A percentile compares a stretch with the other conserved stretches of the same genome.
phyloP scores from a whole-genome alignment of 768 basidiomycete genomes.

The Hygrocybe punicea region DNA sequence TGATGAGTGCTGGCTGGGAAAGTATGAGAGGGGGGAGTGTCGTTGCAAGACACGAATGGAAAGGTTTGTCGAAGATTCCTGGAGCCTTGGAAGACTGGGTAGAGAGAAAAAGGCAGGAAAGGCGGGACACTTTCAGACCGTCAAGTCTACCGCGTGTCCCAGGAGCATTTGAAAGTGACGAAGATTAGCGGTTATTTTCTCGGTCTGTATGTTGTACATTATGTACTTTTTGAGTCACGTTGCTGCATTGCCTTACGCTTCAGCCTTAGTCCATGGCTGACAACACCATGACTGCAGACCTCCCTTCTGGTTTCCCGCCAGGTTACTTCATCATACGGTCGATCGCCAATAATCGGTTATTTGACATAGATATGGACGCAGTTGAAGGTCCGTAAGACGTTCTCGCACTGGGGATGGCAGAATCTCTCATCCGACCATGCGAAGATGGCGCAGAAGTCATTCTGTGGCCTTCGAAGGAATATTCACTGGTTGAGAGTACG shows the following conservation, averaged over 20 bases:
- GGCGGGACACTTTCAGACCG: not conserved
- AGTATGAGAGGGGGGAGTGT: slow-evolving; percentile 60
- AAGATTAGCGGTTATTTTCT: slow-evolving; percentile 4
- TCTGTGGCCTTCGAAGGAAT: slow-evolving; percentile 72
- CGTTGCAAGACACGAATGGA: slow-evolving; percentile 95
- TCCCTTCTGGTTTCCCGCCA: slow-evolving; percentile 44
- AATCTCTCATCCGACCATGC: not conserved
- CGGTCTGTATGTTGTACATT: too few species aligned
- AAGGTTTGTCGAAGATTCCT: slow-evolving; percentile 74
- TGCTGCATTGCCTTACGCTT: too few species aligned
- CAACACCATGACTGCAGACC: slow-evolving; percentile 22
- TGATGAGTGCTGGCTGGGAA: slow-evolving; percentile 94
- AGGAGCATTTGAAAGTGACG: slow-evolving; percentile 19
- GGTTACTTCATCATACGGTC: slow-evolving; percentile 67
- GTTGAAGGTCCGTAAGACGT: slow-evolving; percentile 17
- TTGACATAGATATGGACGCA: slow-evolving; percentile 54
- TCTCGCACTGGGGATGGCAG: not conserved
- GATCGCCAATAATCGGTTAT: slow-evolving; percentile 47
- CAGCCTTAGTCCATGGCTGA: too few species aligned
- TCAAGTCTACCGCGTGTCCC: slow-evolving; percentile 13
- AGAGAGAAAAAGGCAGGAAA: slow-evolving; percentile 42
- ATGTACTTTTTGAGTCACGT: too few species aligned
- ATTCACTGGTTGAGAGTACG: slow-evolving; percentile 74
- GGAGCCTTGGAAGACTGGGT: slow-evolving; percentile 71
- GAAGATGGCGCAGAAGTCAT: slow-evolving; percentile 63